These are phyloP conservation scores for Fraxinus sp. DNA, from an alignment of 305 asterid species.

Conservation along the genomic window DNA sequence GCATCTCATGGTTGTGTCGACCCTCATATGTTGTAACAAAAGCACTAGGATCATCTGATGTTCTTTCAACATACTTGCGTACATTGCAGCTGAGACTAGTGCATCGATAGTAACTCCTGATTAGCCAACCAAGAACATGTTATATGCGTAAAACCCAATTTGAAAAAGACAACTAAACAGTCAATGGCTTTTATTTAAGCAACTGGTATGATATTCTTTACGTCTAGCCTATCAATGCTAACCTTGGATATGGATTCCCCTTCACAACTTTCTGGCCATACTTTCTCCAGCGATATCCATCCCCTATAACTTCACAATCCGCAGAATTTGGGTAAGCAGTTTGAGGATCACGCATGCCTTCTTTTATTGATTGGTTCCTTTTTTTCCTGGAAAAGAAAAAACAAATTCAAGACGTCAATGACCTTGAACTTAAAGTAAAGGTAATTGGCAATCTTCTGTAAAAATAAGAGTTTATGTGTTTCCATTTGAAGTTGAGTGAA, in stretches of 20 bases:
- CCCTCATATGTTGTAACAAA: slow-evolving; percentile 82
- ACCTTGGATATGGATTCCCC: slow-evolving; percentile 87
- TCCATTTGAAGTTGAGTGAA: background rate
- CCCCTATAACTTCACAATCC: slow-evolving; percentile 50
- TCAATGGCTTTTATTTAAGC: background rate
- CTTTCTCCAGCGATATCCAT: slow-evolving; percentile 94
- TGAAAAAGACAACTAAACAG: background rate
- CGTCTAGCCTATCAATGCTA: background rate
- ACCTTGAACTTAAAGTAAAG: background rate
- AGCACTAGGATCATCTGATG: slow-evolving; percentile 56
- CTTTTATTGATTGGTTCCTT: slow-evolving; percentile 31
- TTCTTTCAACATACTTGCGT: slow-evolving; percentile 76
- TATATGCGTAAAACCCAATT: background rate
- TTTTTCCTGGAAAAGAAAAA: slow-evolving; percentile 45
- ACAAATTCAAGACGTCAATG: background rate
- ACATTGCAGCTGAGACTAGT: slow-evolving; percentile 66
- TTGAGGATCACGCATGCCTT: slow-evolving; percentile 38
- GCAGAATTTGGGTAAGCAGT: slow-evolving; percentile 33
- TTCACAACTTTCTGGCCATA: slow-evolving; percentile 90
- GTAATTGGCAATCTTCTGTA: background rate
- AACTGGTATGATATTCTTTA: background rate
- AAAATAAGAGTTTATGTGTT: background rate
- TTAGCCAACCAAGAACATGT: slow-evolving; percentile 15
- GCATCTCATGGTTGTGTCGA: slow-evolving; percentile 68
- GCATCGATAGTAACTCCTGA: slow-evolving; percentile 90